Percentiles rank a stretch among this genome's conserved stretches.
Conservation (phyloP, 805 yeast genomes). For the Candida boidinii region DNA sequence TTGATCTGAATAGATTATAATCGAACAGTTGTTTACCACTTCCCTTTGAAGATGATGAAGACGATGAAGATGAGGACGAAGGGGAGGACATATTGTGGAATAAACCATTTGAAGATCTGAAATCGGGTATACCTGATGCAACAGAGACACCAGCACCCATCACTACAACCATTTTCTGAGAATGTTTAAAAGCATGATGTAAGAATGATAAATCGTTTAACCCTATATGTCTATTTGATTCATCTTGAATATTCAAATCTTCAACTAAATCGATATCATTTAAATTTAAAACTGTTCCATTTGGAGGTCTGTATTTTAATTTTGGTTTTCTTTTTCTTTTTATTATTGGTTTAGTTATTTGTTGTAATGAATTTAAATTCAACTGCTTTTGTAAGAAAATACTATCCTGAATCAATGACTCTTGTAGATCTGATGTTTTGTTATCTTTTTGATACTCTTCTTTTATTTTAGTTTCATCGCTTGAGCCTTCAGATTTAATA, state of each 20-base stretch:
- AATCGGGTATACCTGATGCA: conserved; percentile 76
- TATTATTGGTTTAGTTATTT: not conserved
- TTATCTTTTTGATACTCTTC: too few relatives aligned
- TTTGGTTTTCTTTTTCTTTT: conserved; percentile 32
- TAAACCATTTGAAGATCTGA: conserved; percentile 71
- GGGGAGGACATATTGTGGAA: conserved; percentile 43
- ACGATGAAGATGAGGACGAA: conserved; percentile 25
- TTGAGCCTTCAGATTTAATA: too few relatives aligned
- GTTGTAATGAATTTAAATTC: too few relatives aligned
- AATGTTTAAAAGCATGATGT: conserved; percentile 41
- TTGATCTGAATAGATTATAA: conserved; percentile 62
- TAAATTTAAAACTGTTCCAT: conserved; percentile 35
- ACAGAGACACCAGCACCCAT: conserved; percentile 92
- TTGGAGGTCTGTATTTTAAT: conserved; percentile 35
- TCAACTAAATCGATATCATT: conserved; percentile 15
- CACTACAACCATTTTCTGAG: conserved; percentile 54
- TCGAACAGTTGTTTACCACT: conserved; percentile 63
- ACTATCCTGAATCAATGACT: too few relatives aligned
- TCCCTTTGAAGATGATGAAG: conserved; percentile 32
- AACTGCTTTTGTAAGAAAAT: too few relatives aligned
- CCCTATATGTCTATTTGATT: conserved; percentile 21
- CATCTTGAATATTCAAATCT: conserved; percentile 25
- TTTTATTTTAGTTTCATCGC: too few relatives aligned
- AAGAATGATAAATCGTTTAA: conserved; percentile 38
- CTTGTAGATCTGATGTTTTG: too few relatives aligned